A percentile compares a stretch with the other conserved stretches of the same genome.
These are phyloP conservation scores for Termitomyces sp. DNA, from an alignment of 768 basidiomycete genomes.

Conservation along the genomic window DNA sequence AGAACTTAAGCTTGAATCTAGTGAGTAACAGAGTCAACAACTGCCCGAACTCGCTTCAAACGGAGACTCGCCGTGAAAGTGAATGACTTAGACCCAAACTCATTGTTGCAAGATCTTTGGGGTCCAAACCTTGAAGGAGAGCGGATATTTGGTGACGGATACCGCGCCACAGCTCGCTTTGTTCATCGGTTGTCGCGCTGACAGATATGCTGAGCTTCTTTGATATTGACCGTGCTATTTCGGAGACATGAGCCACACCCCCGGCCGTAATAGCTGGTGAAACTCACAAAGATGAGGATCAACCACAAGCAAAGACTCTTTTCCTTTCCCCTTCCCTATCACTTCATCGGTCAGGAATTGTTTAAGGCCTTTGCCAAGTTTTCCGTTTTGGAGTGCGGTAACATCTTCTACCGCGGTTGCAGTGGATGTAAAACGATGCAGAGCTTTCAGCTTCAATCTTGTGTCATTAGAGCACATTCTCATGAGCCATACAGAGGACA, in stretches of 20 bases:
- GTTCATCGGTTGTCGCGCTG: slow-evolving; percentile 47
- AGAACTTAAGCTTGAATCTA: slow-evolving; percentile 99
- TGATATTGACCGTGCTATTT: slow-evolving; percentile 73
- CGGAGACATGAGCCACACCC: background rate
- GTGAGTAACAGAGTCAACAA: background rate
- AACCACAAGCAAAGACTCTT: slow-evolving; percentile 78
- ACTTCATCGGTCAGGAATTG: slow-evolving; percentile 88
- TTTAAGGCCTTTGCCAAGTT: slow-evolving; percentile 88
- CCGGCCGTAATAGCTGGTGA: background rate
- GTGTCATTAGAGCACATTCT: slow-evolving; percentile 1
- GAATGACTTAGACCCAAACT: slow-evolving; percentile 96
- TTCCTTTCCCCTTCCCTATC: slow-evolving; percentile 85
- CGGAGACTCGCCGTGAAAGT: slow-evolving; percentile 70
- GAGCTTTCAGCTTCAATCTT: slow-evolving; percentile 89
- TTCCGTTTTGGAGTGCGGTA: slow-evolving; percentile 86
- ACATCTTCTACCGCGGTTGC: slow-evolving; percentile 97
- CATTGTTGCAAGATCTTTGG: slow-evolving; percentile 95
- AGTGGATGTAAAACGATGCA: slow-evolving; percentile 96
- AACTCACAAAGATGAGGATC: slow-evolving; percentile 86
- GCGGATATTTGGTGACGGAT: slow-evolving; percentile 86
- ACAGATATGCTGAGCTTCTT: slow-evolving; percentile 95
- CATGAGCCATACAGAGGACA: background rate
- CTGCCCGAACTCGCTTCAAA: background rate
- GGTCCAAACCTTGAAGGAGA: slow-evolving; percentile 86
- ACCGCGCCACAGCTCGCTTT: slow-evolving; percentile 87